A percentile compares a stretch with the other conserved stretches of the same genome.
Conservation (phyloP, 2,329 filamentous ascomycete species). For the Tolypocladium ovalisporum region DNA sequence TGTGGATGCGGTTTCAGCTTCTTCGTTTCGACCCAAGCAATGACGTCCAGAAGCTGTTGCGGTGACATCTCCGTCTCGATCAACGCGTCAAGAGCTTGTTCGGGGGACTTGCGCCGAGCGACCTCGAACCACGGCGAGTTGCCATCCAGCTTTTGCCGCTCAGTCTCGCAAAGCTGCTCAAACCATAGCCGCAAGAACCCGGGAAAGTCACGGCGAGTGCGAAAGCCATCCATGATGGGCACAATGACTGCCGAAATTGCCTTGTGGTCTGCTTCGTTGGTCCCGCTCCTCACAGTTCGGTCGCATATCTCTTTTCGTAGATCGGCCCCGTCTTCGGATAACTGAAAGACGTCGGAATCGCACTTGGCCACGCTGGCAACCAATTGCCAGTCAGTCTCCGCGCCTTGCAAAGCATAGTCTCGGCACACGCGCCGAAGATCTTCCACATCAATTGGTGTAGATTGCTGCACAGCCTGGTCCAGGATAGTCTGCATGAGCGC, state of each 20-base stretch:
- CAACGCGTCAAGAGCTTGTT: conserved; percentile 10
- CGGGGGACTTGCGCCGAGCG: conserved; percentile 7
- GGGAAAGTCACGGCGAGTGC: conserved; percentile 30
- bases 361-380: conserved; percentile 29
- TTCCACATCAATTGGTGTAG: conserved; percentile 24
- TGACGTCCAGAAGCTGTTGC: conserved; percentile 29
- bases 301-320: conserved; percentile 29
- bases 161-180: conserved; percentile 25
- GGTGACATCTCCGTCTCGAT: conserved; percentile 33
- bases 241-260: conserved; percentile 25
- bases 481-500: conserved; percentile 19
- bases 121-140: conserved; percentile 23
- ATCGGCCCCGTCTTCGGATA: conserved; percentile 22
- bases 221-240: conserved; percentile 32
- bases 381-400: conserved; percentile 30
- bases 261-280: conserved; percentile 8
- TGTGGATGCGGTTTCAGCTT: conserved; percentile 17
- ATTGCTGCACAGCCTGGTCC: conserved; percentile 15
- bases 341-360: conserved; percentile 37
- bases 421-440: conserved; percentile 32
- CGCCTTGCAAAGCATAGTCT: conserved; percentile 25
- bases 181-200: conserved; percentile 38
- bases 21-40: conserved; percentile 30
- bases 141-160: conserved; percentile 14
- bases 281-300: conserved; percentile 15